Evolutionary conservation across 805 yeast species (phyloP).

Genomic region (Brettanomyces anomalus): DNA sequence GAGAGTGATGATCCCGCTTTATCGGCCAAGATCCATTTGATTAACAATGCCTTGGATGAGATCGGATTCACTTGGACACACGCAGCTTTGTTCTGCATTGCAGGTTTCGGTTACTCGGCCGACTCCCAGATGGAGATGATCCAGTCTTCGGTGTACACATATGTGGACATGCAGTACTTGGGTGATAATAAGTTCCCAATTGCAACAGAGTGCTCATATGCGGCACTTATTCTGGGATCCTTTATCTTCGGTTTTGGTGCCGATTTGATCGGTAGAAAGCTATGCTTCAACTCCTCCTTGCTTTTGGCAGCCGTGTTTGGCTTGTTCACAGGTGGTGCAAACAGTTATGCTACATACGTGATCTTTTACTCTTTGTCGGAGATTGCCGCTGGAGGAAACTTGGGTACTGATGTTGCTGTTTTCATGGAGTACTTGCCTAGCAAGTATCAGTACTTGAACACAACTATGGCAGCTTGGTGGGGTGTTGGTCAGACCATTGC

Average conservation of each 20-base stretch:
- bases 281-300: slow-evolving; percentile 42
- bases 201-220: slow-evolving; percentile 37
- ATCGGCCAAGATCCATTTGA: slow-evolving; percentile 32
- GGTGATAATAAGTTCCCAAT: slow-evolving; percentile 31
- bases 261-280: slow-evolving; percentile 44
- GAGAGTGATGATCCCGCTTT: slow-evolving; percentile 28
- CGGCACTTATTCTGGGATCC: slow-evolving; percentile 46
- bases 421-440: slow-evolving; percentile 46
- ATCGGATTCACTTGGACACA: slow-evolving; percentile 55
- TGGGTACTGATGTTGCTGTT: slow-evolving; percentile 45
- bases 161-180: slow-evolving; percentile 38
- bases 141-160: slow-evolving; percentile 37
- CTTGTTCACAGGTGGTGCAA: slow-evolving; percentile 45
- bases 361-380: slow-evolving; percentile 36
- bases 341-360: slow-evolving; percentile 39
- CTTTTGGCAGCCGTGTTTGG: slow-evolving; percentile 40
- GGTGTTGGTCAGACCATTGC: slow-evolving; percentile 53
- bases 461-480: slow-evolving; percentile 53
- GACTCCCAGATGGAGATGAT: slow-evolving; percentile 43
- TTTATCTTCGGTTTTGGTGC: slow-evolving; percentile 49
- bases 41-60: slow-evolving; percentile 51
- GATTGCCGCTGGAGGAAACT: slow-evolving; percentile 48
- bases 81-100: slow-evolving; percentile 37
- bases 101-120: slow-evolving; percentile 49
- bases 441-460: slow-evolving; percentile 40